A percentile compares a stretch with the other conserved stretches of the same genome.
These are phyloP conservation scores for Pseudozyma tsukubaensis DNA, from an alignment of 1,284 basidiomycete genomes.

Conservation along the genomic window DNA sequence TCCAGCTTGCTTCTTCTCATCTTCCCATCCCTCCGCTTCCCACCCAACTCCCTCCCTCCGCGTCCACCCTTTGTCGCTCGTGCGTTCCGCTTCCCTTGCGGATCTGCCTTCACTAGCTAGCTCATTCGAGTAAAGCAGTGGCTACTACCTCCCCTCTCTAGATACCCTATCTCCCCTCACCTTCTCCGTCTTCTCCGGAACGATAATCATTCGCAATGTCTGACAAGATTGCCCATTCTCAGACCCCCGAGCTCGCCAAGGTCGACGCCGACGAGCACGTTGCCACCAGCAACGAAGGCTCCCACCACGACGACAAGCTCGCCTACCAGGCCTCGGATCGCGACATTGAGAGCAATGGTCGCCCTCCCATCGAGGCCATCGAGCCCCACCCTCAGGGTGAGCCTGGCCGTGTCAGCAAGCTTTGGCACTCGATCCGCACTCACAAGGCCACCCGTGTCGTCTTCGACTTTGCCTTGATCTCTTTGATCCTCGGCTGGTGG, in stretches of 20 bases:
- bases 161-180: too few species aligned
- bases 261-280: constrained; percentile 23
- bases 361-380: constrained; percentile 34
- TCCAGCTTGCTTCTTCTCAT: neutral
- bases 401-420: constrained; percentile 40
- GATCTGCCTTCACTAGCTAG: constrained; percentile 7
- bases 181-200: neutral
- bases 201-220: constrained; percentile 20
- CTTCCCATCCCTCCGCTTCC: neutral
- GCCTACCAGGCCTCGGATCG: constrained; percentile 47
- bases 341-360: constrained; percentile 47
- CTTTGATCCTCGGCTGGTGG: constrained; percentile 54
- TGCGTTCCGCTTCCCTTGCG: constrained; percentile 22
- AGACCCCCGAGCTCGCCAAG: constrained; percentile 43
- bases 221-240: constrained; percentile 12
- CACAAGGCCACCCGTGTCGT: constrained; percentile 41
- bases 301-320: constrained; percentile 50
- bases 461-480: constrained; percentile 43
- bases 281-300: constrained; percentile 29
- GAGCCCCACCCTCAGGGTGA: constrained; percentile 52
- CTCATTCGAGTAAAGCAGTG: constrained; percentile 10
- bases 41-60: constrained; percentile 3
- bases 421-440: constrained; percentile 39
- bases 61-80: constrained; percentile 4
- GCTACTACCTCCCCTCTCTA: constrained; percentile 5